Conservation (phyloP, 192 early-diverging fungal species). For the Entomortierella chlamydospora region DNA sequence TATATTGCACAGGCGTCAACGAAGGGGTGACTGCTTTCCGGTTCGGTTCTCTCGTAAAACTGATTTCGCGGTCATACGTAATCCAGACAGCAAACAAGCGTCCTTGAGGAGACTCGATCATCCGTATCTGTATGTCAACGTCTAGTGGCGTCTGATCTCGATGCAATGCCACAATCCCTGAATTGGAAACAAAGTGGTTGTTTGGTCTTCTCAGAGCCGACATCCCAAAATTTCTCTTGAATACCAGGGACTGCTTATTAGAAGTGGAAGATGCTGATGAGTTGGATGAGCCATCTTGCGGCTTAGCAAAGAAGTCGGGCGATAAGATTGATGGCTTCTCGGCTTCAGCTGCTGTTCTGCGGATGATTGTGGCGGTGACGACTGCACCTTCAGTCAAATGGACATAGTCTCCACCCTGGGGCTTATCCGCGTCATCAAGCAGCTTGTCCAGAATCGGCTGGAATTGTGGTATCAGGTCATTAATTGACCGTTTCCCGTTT, state of each 20-base stretch:
- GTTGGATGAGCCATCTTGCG: constrained; percentile 12
- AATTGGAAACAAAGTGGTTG: constrained; percentile 35
- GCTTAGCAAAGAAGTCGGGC: constrained; percentile 46
- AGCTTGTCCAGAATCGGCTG: constrained; percentile 59
- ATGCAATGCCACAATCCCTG: constrained; percentile 68
- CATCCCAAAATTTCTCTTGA: constrained; percentile 51
- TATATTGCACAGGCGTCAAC: constrained; percentile 8
- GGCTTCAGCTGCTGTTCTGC: constrained; percentile 48
- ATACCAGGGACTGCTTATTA: constrained; percentile 25
- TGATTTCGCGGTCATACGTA: constrained; percentile 66
- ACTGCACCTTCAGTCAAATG: constrained; percentile 53
- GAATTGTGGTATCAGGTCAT: constrained; percentile 69
- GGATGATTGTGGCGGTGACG: constrained; percentile 51
- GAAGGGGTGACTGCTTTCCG: constrained; percentile 9
- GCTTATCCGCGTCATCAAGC: constrained; percentile 32
- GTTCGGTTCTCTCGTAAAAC: constrained; percentile 53
- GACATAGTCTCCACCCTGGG: constrained; percentile 29
- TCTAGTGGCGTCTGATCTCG: constrained; percentile 69
- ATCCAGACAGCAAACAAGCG: constrained; percentile 72
- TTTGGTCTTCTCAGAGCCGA: constrained; percentile 39
- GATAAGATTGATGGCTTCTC: constrained; percentile 48
- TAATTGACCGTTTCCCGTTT: constrained; percentile 62
- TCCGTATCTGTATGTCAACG: constrained; percentile 69
- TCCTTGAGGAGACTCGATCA: constrained; percentile 61
- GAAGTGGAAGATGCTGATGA: neutral